Conservation (phyloP, 129 eudicot genomes). For the Oenanthe sinensis region DNA sequence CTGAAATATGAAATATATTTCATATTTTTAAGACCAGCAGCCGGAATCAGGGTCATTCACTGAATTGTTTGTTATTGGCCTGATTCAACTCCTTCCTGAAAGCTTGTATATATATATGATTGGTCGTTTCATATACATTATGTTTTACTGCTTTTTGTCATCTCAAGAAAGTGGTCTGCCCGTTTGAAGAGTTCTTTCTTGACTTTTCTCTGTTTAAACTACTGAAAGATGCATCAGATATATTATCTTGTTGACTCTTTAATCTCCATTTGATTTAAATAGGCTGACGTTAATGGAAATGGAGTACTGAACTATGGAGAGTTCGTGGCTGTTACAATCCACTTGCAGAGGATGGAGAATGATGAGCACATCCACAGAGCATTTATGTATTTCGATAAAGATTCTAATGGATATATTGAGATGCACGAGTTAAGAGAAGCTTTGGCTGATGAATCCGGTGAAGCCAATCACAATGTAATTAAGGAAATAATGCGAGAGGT, state of each 20-base stretch:
- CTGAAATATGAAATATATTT: too few relatives aligned
- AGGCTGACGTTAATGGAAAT: constrained; percentile 97
- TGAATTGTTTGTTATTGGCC: too few relatives aligned
- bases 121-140: neutral
- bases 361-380: constrained; percentile 89
- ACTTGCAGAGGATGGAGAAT: constrained; percentile 84
- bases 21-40: too few relatives aligned
- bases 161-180: neutral
- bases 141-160: neutral
- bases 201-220: neutral
- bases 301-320: constrained; percentile 95
- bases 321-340: constrained; percentile 96
- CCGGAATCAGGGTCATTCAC: too few relatives aligned
- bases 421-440: constrained; percentile 74
- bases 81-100: too few relatives aligned
- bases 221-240: neutral
- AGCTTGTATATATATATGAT: too few relatives aligned
- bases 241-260: neutral
- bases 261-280: constrained; percentile 1
- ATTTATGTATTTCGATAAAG: constrained; percentile 80
- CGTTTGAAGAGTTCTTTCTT: neutral
- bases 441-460: constrained; percentile 73
- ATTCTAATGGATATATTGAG: constrained; percentile 77
- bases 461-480: constrained; percentile 50
- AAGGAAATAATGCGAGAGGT: constrained; percentile 88